Evolutionary conservation across 352 stramenopile species (phyloP), one percentile per base, ranked within the genome.

Genomic region (Pythium guiyangense): DNA sequence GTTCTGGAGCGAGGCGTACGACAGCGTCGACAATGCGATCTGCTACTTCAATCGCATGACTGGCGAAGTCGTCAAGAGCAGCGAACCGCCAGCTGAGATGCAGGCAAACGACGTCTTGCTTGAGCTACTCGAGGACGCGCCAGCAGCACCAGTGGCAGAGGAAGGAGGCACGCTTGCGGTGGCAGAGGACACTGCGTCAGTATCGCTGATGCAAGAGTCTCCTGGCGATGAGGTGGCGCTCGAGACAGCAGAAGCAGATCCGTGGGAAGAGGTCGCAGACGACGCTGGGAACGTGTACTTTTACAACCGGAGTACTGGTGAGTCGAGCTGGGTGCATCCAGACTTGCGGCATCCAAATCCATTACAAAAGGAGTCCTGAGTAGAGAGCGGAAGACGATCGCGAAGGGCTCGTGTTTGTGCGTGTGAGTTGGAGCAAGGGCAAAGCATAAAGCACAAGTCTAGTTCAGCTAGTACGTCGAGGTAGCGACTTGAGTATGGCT

Each of bases 31-130:
- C 49, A 78, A 78, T 31, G 37, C 77, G 1, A 68, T 93, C 18
- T 88, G 77, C 55, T 91, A 79, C 59, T 80, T 79, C 57, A 93
- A 91, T 52, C 70, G 69, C 27, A 80, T 91, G 77, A 89, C 79
- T 0, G 73, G 78, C 26, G 63, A 88, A 40, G 59, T 90, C 14
- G 63, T 85, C 9, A 80, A 79, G 31, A 60, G 54, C 2, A 68
- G 73, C 17, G 73, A 74, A 2, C 74, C 71, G 27, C 79, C 83
- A 10, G 42, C 57, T 22, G 83, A 92, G 62, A 79, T 90, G 71
- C 76, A 86, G 60, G 83, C 71, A 3, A 66, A 84, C 58, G 80
- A 92, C 25, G 68, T 91, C 39, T 51, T 90, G 51, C 70, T 92
- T 9, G 80, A 90, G 50, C 45, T 88, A 51, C 64, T 92, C 58